Evolutionary conservation across 768 basidiomycete genomes (phyloP), one percentile per base, ranked within the genome.

Genomic region (Russula sp.): DNA sequence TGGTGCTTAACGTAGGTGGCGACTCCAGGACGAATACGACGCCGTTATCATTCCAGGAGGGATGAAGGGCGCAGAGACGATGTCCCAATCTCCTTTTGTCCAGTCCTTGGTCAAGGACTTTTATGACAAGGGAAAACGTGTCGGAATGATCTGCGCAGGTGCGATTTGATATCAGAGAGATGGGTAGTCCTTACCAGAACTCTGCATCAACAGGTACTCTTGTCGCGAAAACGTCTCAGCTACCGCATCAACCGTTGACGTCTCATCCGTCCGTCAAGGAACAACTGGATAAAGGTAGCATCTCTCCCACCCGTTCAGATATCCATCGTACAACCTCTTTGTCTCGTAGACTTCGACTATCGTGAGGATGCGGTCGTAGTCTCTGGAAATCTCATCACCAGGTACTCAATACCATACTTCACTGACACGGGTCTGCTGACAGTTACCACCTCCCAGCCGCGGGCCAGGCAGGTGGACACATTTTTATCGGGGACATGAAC

Each of bases 71-170:
- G 88, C 91, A 0, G 83, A 87, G 55, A 88, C 85, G 0, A 83
- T 93, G 48, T 83, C 89, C 0, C 76, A 76, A 35, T 84, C 79
- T 57, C 68, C 74, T 20, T 75, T 73, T 2, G 87, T 92, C 2
- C 88, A 91, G 70, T 75, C 78, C 0, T 77, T 91, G 10, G 80
- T 92, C 13, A 76, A 78, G 59, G 73, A 77, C 22, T 91, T 84
- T 68, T 70, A 88, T 50, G 71, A 77, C 27, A 66, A 75, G 31
- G 78, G 76, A 14, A 88, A 86, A 69, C 69, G 80, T 32, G 86
- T 93, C 31, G 91, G 84, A 1, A 91, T 92, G 90, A 90, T 92
- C 51, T 93, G 91, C 69, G 91, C 91, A 55, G 90, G 90, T 86
- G 57, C 39, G 79, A 71, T 34, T 5, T 10, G 50, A 42, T 14